Conservation (phyloP, 176 grass and related monocot species). For the maize (Zea mays) region Zm-B73-REFERENCE-NAM-5.0 NC_050096.1:240031001-240031500, state of each 20-base stretch:
- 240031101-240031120: conserved; percentile 6
- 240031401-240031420: too few relatives aligned
- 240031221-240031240: not conserved
- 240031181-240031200: conserved; percentile 13
- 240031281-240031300: not conserved
- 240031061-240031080: conserved; percentile 20
- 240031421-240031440: too few relatives aligned
- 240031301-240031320: not conserved
- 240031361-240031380: too few relatives aligned
- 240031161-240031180: conserved; percentile 12
- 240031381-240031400: too few relatives aligned
- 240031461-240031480: too few relatives aligned
- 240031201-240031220: conserved; percentile 8
- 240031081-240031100: not conserved
- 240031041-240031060: conserved; percentile 20
- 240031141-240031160: conserved; percentile 10
- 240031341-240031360: too few relatives aligned
- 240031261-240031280: not conserved
- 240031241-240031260: not conserved
- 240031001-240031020: conserved; percentile 82
- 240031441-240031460: too few relatives aligned
- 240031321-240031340: not conserved
- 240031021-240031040: conserved; percentile 71
- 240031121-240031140: not conserved
- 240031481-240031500: too few relatives aligned